These are phyloP conservation scores for Tetrahymena malaccensis DNA, from an alignment of 73 alveolate species.

Conservation along the genomic window DNA sequence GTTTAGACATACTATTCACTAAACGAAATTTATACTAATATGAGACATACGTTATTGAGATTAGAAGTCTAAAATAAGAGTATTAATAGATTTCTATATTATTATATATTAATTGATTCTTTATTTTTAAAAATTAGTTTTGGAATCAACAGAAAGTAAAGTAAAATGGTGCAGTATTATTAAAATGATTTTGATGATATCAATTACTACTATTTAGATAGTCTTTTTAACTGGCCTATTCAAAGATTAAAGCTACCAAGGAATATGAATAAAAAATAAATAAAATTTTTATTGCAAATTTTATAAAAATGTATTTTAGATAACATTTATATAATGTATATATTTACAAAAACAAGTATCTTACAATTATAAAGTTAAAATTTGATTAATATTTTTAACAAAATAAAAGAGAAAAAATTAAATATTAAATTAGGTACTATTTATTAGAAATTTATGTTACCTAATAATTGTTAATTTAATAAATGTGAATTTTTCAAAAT, in stretches of 20 bases:
- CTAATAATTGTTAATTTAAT: no score
- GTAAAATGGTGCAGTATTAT: neutral
- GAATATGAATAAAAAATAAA: neutral
- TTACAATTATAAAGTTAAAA: no score
- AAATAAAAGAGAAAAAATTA: no score
- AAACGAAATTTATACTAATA: neutral
- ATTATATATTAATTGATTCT: neutral
- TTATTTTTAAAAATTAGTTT: neutral
- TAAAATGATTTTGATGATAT: neutral
- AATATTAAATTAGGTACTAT: no score
- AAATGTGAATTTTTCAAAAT: no score
- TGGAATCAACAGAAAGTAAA: neutral
- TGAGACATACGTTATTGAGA: neutral
- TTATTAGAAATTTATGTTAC: no score
- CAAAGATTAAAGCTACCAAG: neutral
- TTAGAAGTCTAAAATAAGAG: neutral
- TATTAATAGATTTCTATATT: neutral
- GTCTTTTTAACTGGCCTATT: neutral
- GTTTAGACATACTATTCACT: neutral
- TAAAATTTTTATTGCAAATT: no score
- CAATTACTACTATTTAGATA: neutral
- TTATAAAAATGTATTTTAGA: no score
- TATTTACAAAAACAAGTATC: no score
- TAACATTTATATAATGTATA: no score
- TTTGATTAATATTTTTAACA: no score